phyloP scores from a whole-genome alignment of 2,329 filamentous ascomycete genomes.

The Hirsutella minnesotensis region DNA sequence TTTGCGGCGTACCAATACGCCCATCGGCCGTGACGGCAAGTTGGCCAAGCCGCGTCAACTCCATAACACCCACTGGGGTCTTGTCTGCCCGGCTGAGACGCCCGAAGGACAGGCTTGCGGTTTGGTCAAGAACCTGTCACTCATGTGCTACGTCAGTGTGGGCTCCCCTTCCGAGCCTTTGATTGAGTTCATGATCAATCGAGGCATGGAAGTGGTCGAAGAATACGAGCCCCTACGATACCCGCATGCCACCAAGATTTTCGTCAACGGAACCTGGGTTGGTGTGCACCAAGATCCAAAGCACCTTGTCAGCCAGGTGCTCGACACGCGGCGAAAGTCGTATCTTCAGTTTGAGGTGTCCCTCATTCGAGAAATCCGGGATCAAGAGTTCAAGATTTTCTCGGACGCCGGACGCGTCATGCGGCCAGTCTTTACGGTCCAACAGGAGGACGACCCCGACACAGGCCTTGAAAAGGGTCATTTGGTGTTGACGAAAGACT shows the following conservation, averaged over 20 bases:
- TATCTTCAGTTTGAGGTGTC: conserved; percentile 88
- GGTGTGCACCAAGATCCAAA: conserved; percentile 86
- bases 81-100: conserved; percentile 94
- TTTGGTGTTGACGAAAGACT: conserved; percentile 74
- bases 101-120: conserved; percentile 97
- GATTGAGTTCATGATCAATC: conserved; percentile 87
- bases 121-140: conserved; percentile 90
- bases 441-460: conserved; percentile 70
- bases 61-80: conserved; percentile 97
- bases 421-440: conserved; percentile 84
- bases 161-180: conserved; percentile 85
- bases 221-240: conserved; percentile 82
- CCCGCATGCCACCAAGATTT: conserved; percentile 92
- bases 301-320: conserved; percentile 68
- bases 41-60: conserved; percentile 95
- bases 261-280: conserved; percentile 97
- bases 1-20: conserved; percentile 93
- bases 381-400: conserved; percentile 97
- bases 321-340: conserved; percentile 65
- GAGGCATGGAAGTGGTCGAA: conserved; percentile 92
- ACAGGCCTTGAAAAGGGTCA: conserved; percentile 48
- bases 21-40: conserved; percentile 94
- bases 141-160: conserved; percentile 98
- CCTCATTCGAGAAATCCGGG: conserved; percentile 88
- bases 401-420: conserved; percentile 94